Conservation (phyloP, 2,329 filamentous ascomycete species). For the Daldinia sp. region DNA sequence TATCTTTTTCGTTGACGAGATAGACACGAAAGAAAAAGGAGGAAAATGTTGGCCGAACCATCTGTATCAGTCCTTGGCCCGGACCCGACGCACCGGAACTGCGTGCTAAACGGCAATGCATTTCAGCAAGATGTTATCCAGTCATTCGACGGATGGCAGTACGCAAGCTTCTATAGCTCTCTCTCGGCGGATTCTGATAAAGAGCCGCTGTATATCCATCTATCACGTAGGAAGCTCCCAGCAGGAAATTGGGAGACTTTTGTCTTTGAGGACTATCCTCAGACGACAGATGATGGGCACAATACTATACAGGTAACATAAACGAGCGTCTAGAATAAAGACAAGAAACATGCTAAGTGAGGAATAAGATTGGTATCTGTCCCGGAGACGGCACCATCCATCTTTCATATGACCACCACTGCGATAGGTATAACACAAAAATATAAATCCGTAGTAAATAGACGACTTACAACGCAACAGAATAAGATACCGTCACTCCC, state of each 20-base stretch:
- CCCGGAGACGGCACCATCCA: slow-evolving; percentile 61
- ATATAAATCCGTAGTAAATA: no score
- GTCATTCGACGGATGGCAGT: slow-evolving; percentile 59
- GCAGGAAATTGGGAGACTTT: slow-evolving; percentile 55
- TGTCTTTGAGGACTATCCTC: slow-evolving; percentile 58
- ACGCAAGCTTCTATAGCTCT: slow-evolving; percentile 55
- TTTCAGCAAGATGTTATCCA: slow-evolving; percentile 59
- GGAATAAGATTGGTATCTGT: slow-evolving; percentile 54
- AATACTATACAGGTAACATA: slow-evolving; percentile 57
- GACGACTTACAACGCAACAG: slow-evolving; percentile 25
- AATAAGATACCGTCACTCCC: slow-evolving; percentile 51
- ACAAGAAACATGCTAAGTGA: slow-evolving; percentile 17
- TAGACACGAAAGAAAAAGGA: slow-evolving; percentile 4
- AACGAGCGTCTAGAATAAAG: not conserved
- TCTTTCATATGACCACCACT: slow-evolving; percentile 61
- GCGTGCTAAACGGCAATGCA: slow-evolving; percentile 55
- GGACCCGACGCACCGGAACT: slow-evolving; percentile 49
- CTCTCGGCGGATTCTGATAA: slow-evolving; percentile 19
- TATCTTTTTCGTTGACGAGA: not conserved
- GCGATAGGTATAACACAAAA: slow-evolving; percentile 45
- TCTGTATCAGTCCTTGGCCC: slow-evolving; percentile 46
- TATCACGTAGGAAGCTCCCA: slow-evolving; percentile 55
- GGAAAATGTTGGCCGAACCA: slow-evolving; percentile 45
- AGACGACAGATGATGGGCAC: slow-evolving; percentile 60
- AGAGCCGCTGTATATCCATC: slow-evolving; percentile 54